phyloP scores from a whole-genome alignment of 129 eudicot species.

The Tagetes erecta region DNA sequence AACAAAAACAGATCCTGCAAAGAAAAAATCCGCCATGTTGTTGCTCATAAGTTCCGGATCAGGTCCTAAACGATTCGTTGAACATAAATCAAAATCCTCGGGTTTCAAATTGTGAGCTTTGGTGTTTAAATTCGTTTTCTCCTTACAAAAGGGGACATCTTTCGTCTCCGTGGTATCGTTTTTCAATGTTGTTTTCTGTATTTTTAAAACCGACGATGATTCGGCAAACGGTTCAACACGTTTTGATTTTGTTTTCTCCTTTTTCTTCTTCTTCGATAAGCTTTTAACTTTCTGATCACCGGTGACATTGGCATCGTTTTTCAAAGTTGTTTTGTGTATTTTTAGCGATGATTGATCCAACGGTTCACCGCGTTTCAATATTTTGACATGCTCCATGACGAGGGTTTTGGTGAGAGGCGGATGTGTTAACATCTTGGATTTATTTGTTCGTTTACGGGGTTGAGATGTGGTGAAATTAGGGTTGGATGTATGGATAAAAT shows the following conservation, averaged over 20 bases:
- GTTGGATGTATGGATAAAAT: not conserved
- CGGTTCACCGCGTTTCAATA: conserved; percentile 58
- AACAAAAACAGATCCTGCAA: conserved; percentile 53
- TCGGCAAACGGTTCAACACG: too few relatives aligned
- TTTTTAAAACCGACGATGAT: too few relatives aligned
- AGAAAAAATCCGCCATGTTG: conserved; percentile 36
- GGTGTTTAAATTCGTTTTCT: conserved; percentile 17
- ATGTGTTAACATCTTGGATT: conserved; percentile 17
- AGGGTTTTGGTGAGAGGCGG: conserved; percentile 28
- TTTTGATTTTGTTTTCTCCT: too few relatives aligned
- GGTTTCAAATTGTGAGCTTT: not conserved
- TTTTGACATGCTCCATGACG: conserved; percentile 53
- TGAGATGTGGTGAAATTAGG: not conserved
- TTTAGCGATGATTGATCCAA: conserved; percentile 19
- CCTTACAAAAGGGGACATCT: conserved; percentile 14
- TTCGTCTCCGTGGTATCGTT: not conserved
- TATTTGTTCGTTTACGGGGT: conserved; percentile 27
- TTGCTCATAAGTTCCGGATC: conserved; percentile 40
- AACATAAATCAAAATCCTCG: conserved; percentile 37
- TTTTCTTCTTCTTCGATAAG: too few relatives aligned
- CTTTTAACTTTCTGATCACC: conserved; percentile 17
- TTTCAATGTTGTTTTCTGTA: too few relatives aligned
- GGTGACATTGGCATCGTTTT: not conserved
- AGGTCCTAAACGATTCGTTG: conserved; percentile 47
- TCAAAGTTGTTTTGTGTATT: not conserved